Percentiles rank a stretch among this genome's conserved stretches.
Evolutionary conservation across 306 rosid species (phyloP).

Genomic region (Delonix regia): DNA sequence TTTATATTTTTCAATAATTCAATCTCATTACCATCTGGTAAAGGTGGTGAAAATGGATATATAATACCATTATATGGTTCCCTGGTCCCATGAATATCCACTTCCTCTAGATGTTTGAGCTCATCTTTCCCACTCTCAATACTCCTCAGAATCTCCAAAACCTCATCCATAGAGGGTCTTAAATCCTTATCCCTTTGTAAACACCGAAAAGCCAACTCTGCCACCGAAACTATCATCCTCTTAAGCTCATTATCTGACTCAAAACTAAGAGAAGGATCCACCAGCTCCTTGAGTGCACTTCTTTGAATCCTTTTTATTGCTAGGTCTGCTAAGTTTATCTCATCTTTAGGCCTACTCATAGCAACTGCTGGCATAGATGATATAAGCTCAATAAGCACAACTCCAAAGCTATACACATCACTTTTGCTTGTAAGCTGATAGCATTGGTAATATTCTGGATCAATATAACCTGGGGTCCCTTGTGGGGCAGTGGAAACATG

Average conservation of each 20-base stretch:
- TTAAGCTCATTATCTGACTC: slow-evolving; percentile 44
- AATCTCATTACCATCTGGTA: slow-evolving; percentile 43
- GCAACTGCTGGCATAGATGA: slow-evolving; percentile 76
- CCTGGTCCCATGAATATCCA: slow-evolving; percentile 8
- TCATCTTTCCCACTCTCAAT: slow-evolving; percentile 43
- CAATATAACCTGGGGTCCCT: slow-evolving; percentile 74
- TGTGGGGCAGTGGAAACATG: slow-evolving; percentile 78
- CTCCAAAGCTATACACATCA: slow-evolving; percentile 73
- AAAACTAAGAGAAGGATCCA: slow-evolving; percentile 55
- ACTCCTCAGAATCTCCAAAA: slow-evolving; percentile 44
- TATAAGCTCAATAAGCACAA: slow-evolving; percentile 61
- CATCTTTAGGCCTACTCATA: slow-evolving; percentile 52
- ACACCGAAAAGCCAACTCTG: slow-evolving; percentile 70
- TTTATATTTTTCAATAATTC: slow-evolving; percentile 38
- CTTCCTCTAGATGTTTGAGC: slow-evolving; percentile 19
- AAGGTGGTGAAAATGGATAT: slow-evolving; percentile 27
- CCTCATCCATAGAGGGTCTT: slow-evolving; percentile 76
- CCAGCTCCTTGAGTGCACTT: slow-evolving; percentile 45
- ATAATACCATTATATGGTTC: neutral
- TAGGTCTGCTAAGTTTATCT: slow-evolving; percentile 61
- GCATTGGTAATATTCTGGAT: slow-evolving; percentile 67
- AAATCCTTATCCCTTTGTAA: slow-evolving; percentile 60
- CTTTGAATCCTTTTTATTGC: slow-evolving; percentile 57
- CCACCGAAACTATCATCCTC: slow-evolving; percentile 56
- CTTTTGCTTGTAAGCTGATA: slow-evolving; percentile 72